A percentile compares a stretch with the other conserved stretches of the same genome.
Conservation (phyloP, 306 rosid species). For the Astragalus glycyphyllos region DNA sequence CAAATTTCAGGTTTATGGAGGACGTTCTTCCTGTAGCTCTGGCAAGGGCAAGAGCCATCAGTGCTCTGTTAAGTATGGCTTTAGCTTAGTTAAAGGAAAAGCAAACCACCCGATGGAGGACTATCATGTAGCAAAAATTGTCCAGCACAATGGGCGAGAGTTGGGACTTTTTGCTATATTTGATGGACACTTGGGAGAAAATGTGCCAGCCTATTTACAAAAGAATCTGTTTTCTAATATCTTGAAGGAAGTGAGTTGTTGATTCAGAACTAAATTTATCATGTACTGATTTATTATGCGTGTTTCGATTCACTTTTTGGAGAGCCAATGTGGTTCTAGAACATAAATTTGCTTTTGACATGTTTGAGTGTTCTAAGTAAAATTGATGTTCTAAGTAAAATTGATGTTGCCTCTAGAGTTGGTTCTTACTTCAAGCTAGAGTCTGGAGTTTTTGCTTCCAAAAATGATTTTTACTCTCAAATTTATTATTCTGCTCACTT, state of each 20-base stretch:
- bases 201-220: conserved; percentile 80
- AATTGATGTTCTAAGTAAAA: no score
- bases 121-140: conserved; percentile 78
- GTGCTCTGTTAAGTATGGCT: conserved; percentile 77
- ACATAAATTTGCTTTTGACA: no score
- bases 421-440: no score
- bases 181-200: conserved; percentile 89
- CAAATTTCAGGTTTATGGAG: conserved; percentile 65
- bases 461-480: no score
- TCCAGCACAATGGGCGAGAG: conserved; percentile 55
- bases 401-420: no score
- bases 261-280: conserved; percentile 27
- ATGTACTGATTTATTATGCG: conserved; percentile 22
- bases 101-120: conserved; percentile 96
- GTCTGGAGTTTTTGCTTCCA: no score
- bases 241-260: conserved; percentile 75
- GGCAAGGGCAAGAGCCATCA: conserved; percentile 82
- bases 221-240: conserved; percentile 80
- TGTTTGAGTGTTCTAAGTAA: no score
- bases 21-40: conserved; percentile 71
- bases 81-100: conserved; percentile 84
- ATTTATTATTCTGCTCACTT: no score
- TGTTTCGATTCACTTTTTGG: no score
- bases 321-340: no score
- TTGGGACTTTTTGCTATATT: conserved; percentile 88